phyloP scores from a whole-genome alignment of 2,329 filamentous ascomycete genomes.

The Xylariaceae sp. region DNA sequence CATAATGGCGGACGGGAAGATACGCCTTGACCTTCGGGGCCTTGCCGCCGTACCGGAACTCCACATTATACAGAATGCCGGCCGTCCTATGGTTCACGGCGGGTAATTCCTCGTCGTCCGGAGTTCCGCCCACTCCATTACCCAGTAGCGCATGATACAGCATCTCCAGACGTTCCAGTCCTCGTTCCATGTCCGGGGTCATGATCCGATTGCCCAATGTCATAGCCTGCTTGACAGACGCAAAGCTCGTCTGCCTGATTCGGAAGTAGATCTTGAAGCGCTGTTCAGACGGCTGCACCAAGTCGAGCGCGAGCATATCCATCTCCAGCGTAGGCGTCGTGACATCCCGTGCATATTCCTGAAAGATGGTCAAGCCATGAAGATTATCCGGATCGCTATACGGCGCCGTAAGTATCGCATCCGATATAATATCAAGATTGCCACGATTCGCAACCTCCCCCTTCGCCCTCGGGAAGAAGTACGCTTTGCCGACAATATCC shows the following conservation, averaged over 20 bases:
- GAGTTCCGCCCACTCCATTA: background rate
- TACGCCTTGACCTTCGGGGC: slow-evolving; percentile 7
- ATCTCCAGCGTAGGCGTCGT: background rate
- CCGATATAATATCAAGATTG: slow-evolving; percentile 8
- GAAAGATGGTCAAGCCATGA: slow-evolving; percentile 5
- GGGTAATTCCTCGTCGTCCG: background rate
- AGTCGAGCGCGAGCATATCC: slow-evolving; percentile 11
- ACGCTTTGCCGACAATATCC: slow-evolving; percentile 6
- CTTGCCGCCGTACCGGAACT: slow-evolving; percentile 4
- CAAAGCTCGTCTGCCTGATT: slow-evolving; percentile 2
- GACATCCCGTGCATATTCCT: background rate
- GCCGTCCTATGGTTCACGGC: slow-evolving; percentile 7
- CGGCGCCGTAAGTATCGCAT: slow-evolving; percentile 6
- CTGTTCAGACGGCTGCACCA: slow-evolving; percentile 5
- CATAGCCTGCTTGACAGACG: slow-evolving; percentile 8
- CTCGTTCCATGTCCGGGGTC: slow-evolving; percentile 3
- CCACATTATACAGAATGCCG: slow-evolving; percentile 9
- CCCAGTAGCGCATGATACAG: slow-evolving; percentile 10
- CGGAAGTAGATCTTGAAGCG: slow-evolving; percentile 12
- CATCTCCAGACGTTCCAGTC: slow-evolving; percentile 3
- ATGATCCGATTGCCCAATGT: slow-evolving; percentile 4
- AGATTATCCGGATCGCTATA: slow-evolving; percentile 3
- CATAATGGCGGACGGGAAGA: slow-evolving; percentile 10
- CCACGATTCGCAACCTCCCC: background rate
- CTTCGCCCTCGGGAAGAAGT: slow-evolving; percentile 10